Evolutionary conservation across 257 asterid species (phyloP).

Genomic region (Solanum bukasovii): DNA sequence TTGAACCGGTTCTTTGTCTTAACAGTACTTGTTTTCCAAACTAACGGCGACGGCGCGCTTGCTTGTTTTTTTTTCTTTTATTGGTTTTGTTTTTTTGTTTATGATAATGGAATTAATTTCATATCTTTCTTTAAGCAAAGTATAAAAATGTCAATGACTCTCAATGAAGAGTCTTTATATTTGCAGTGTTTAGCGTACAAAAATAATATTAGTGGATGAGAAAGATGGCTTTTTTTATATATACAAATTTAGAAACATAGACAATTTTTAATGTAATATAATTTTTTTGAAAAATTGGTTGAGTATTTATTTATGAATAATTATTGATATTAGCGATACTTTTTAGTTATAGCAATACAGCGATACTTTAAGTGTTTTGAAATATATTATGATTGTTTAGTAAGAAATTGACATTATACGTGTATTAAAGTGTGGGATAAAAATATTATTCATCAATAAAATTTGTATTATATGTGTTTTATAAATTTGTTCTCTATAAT

Average conservation of each 20-base stretch:
- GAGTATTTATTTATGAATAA: too few relatives aligned
- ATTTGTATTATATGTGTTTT: too few relatives aligned
- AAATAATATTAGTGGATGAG: not conserved
- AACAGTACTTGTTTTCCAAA: not conserved
- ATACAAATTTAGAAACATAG: not conserved
- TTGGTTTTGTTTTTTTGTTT: not conserved
- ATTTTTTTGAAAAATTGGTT: too few relatives aligned
- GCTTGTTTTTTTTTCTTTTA: not conserved
- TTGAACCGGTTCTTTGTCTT: not conserved
- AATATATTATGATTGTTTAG: too few relatives aligned
- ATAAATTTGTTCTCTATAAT: too few relatives aligned
- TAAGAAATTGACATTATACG: too few relatives aligned
- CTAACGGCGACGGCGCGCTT: not conserved
- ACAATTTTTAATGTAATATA: too few relatives aligned
- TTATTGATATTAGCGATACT: too few relatives aligned
- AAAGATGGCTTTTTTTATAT: not conserved
- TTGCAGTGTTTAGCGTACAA: not conserved
- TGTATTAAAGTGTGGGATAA: too few relatives aligned
- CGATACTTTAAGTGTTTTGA: too few relatives aligned
- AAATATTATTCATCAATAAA: too few relatives aligned
- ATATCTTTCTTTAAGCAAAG: not conserved
- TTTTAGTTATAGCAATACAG: too few relatives aligned
- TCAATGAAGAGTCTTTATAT: not conserved
- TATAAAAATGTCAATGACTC: not conserved
- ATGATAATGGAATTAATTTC: not conserved